Conservation (phyloP, 805 yeast genomes). For the Nakazawaea holstii region DNA sequence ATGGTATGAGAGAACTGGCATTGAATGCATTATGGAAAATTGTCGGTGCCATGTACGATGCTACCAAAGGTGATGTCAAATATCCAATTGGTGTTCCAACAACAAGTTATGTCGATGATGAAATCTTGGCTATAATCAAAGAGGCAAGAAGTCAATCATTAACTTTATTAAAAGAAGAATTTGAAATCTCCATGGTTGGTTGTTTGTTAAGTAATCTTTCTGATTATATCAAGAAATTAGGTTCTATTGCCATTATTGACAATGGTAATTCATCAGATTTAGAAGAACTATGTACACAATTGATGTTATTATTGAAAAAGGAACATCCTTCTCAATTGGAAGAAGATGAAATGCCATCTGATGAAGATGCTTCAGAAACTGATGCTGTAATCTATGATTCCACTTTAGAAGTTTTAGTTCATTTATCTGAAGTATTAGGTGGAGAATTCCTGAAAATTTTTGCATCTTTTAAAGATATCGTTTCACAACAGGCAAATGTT, state of each 20-base stretch:
- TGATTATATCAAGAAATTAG: slow-evolving; percentile 63
- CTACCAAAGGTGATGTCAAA: slow-evolving; percentile 39
- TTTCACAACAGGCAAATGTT: slow-evolving; percentile 51
- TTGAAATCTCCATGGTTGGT: slow-evolving; percentile 76
- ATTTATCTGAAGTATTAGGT: slow-evolving; percentile 71
- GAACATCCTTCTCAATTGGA: slow-evolving; percentile 80
- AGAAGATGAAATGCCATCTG: slow-evolving; percentile 47
- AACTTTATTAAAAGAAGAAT: slow-evolving; percentile 66
- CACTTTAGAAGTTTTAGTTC: slow-evolving; percentile 79
- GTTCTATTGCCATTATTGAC: slow-evolving; percentile 67
- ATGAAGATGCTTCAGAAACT: slow-evolving; percentile 49
- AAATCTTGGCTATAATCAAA: slow-evolving; percentile 52
- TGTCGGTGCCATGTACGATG: slow-evolving; percentile 60
- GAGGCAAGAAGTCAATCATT: slow-evolving; percentile 65
- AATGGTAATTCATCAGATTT: slow-evolving; percentile 49
- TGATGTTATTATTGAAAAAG: slow-evolving; percentile 70
- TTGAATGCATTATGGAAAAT: slow-evolving; percentile 79
- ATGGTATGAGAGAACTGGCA: slow-evolving; percentile 88
- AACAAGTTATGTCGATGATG: slow-evolving; percentile 53
- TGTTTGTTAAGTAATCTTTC: slow-evolving; percentile 69
- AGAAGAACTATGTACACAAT: slow-evolving; percentile 63
- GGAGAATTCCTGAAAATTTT: slow-evolving; percentile 71
- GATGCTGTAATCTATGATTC: slow-evolving; percentile 76
- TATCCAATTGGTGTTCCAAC: slow-evolving; percentile 63
- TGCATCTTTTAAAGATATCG: slow-evolving; percentile 59